Percentiles rank a stretch among this genome's conserved stretches.
Evolutionary conservation across 148 eudicot genomes (phyloP).

Genomic region (Fagopyrum homotropicum): DNA sequence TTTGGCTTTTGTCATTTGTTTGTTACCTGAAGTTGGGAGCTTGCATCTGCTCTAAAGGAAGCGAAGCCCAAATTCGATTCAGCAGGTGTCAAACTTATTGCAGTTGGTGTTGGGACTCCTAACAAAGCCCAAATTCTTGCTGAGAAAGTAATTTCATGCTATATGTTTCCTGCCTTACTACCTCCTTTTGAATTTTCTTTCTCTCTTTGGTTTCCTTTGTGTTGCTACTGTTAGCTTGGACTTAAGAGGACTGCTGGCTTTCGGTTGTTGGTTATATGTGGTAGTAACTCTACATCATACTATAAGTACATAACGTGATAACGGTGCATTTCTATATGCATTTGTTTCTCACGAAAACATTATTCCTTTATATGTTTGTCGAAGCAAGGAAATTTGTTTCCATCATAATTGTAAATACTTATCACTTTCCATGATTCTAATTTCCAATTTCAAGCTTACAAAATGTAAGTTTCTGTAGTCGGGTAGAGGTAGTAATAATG

Average conservation of each 20-base stretch:
- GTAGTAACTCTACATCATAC: not conserved
- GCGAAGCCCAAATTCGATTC: constrained; percentile 55
- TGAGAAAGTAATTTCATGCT: constrained; percentile 45
- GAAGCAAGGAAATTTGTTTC: not conserved
- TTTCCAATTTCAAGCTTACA: not conserved
- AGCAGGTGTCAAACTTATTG: constrained; percentile 87
- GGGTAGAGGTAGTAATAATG: not conserved
- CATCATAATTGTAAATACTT: not conserved
- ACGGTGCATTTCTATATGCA: not conserved
- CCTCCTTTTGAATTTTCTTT: not conserved
- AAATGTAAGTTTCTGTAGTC: not conserved
- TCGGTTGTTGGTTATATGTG: not conserved
- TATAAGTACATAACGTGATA: not conserved
- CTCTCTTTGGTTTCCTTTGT: not conserved
- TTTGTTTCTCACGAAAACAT: not conserved
- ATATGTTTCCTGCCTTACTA: not conserved
- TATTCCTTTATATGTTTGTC: not conserved
- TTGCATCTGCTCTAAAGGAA: constrained; percentile 66
- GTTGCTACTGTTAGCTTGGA: constrained; percentile 1
- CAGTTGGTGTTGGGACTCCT: constrained; percentile 88
- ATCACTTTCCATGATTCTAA: not conserved
- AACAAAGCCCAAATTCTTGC: constrained; percentile 74
- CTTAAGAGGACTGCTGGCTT: not conserved
- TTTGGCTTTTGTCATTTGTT: not conserved
- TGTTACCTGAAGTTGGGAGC: constrained; percentile 65